Evolutionary conservation across 1,284 basidiomycete species (phyloP).

Genomic region (Hymenochaete sp.): DNA sequence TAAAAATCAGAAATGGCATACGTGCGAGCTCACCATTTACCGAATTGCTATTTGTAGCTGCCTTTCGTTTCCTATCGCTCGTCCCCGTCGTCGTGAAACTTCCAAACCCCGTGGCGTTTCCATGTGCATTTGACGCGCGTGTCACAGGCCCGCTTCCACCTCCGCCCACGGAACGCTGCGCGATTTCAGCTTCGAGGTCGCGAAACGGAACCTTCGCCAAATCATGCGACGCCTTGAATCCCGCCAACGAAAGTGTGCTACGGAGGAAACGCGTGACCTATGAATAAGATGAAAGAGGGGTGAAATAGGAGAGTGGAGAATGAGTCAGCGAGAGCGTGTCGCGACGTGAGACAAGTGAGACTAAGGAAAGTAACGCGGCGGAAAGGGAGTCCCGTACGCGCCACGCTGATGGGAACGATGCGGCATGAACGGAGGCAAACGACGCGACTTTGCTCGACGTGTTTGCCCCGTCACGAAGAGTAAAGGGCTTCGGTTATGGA

Average conservation of each 20-base stretch:
- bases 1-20: too few species aligned
- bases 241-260: constrained; percentile 67
- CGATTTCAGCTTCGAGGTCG: constrained; percentile 58
- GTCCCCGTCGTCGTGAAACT: constrained; percentile 3
- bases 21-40: not conserved
- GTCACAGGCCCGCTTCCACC: too few species aligned
- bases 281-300: too few species aligned
- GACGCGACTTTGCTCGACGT: too few species aligned
- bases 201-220: constrained; percentile 52
- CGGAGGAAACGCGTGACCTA: constrained; percentile 71
- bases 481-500: too few species aligned
- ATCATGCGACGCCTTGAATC: constrained; percentile 70
- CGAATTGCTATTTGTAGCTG: constrained; percentile 32
- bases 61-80: constrained; percentile 46
- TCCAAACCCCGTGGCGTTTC: constrained; percentile 30
- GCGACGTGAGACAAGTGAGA: constrained; percentile 14
- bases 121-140: constrained; percentile 38
- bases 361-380: constrained; percentile 9
- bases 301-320: too few species aligned
- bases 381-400: constrained; percentile 6
- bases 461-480: not conserved
- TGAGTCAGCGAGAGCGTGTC: constrained; percentile 22
- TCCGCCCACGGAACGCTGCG: constrained; percentile 31
- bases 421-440: not conserved
- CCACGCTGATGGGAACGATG: constrained; percentile 7